Percentiles rank a stretch among this genome's conserved stretches.
These are phyloP conservation scores for Beta macrorhiza DNA, from an alignment of 179 eudicot species.

Conservation along the genomic window DNA sequence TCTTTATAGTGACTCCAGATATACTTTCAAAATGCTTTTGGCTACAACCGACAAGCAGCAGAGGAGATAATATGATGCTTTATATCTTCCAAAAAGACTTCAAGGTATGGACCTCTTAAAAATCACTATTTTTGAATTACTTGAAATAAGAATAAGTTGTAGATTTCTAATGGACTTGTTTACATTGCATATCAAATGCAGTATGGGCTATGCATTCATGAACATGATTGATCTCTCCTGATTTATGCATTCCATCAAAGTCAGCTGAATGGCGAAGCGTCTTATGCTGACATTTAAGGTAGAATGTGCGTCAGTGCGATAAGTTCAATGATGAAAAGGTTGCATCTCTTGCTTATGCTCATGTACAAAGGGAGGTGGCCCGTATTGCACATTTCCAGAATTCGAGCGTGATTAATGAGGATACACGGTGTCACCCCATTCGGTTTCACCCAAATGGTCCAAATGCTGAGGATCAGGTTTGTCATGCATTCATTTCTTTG, in stretches of 20 bases:
- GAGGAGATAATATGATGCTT: conserved; percentile 55
- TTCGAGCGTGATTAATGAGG: conserved; percentile 79
- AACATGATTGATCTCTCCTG: conserved; percentile 61
- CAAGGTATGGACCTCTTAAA: conserved; percentile 39
- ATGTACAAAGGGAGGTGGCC: conserved; percentile 67
- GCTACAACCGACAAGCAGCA: conserved; percentile 65
- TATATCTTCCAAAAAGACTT: conserved; percentile 70
- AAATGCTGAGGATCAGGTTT: conserved; percentile 75
- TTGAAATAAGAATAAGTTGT: background rate
- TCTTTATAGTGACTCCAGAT: conserved; percentile 33
- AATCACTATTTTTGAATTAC: background rate
- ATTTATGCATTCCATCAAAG: conserved; percentile 59
- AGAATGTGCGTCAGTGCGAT: conserved; percentile 77
- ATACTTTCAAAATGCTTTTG: conserved; percentile 68
- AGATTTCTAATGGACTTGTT: background rate
- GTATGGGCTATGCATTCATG: conserved; percentile 78
- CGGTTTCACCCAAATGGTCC: conserved; percentile 71
- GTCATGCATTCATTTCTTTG: background rate
- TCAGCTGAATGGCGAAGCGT: conserved; percentile 23
- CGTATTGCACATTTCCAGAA: conserved; percentile 75
- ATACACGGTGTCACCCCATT: conserved; percentile 72
- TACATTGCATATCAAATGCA: conserved; percentile 63
- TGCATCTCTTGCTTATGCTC: conserved; percentile 67
- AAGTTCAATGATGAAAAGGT: conserved; percentile 78
- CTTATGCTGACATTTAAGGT: conserved; percentile 57